Base-by-base conservation (phyloP, 2,329 filamentous ascomycete species). In the Pyricularia sp. region DNA sequence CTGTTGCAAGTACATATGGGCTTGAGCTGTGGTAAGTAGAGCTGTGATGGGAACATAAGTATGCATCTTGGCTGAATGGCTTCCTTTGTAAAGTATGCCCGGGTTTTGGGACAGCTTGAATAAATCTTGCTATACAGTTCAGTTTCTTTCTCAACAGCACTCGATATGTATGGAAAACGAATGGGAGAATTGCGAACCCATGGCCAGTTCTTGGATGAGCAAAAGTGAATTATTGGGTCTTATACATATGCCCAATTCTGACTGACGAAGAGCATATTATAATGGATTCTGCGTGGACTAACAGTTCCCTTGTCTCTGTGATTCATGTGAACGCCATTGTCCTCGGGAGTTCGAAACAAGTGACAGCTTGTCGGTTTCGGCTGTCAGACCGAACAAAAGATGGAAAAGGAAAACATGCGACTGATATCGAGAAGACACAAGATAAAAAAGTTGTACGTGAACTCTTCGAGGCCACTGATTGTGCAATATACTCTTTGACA, bases 1-100 rank as follows among this genome's bases (percentile, higher is more conserved):
- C 66, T 74, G 74, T 59, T 71, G 75, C 78, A 84, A 81, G 71
- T 82, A 77, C 79, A 85, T 84, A 74, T 85, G 82, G 65, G 80
- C 83, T 64, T 78, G 74, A 67, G 76, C 77, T 62, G 79, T 73
- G 70, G 78, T 72, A 66, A 75, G 12, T 22, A 62, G 22, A 24
- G 31, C 60, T 26, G 60, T 8, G n/a, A 62, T 40, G n/a, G n/a
- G 19, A n/a, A n/a, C 7, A 49, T 12, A 49, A n/a, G 40, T 1
- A n/a, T 19, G 40, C 40, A 49, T 49, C 40, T 49, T 49, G 40
- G 40, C 7, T 49, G 19, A n/a, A 49, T 4, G 40, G 19, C 0
- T 19, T n/a, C 7, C 7, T 49, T 49, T 19, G 1, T 5, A 16
- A 40, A 16, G 33, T 40, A 40, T 3, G 12, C 5, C 33, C 33